Conservation (phyloP, 1,284 basidiomycete genomes). For the Malassezia dermatis region DNA sequence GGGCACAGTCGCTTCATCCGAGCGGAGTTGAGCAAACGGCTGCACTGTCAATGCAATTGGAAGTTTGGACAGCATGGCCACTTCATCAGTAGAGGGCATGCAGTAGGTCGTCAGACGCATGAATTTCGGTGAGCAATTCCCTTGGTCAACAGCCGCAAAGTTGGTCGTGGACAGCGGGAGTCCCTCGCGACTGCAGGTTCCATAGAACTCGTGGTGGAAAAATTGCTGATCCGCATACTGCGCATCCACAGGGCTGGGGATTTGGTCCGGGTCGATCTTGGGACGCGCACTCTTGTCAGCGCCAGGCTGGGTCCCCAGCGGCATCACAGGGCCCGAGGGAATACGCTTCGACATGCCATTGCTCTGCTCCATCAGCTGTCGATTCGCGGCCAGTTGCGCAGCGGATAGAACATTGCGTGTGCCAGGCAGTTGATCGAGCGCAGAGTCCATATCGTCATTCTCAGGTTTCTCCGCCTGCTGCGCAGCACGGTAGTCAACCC, state of each 20-base stretch:
- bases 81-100: slow-evolving; percentile 67
- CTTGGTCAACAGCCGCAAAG: slow-evolving; percentile 80
- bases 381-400: slow-evolving; percentile 37
- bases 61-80: slow-evolving; percentile 66
- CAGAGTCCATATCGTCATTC: slow-evolving; percentile 19
- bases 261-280: slow-evolving; percentile 77
- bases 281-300: slow-evolving; percentile 52
- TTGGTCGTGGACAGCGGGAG: slow-evolving; percentile 74
- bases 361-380: slow-evolving; percentile 22
- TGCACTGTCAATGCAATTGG: slow-evolving; percentile 78
- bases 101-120: slow-evolving; percentile 60
- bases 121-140: slow-evolving; percentile 62
- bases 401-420: slow-evolving; percentile 38
- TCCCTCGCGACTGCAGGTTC: slow-evolving; percentile 61
- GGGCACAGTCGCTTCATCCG: slow-evolving; percentile 58
- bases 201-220: slow-evolving; percentile 68
- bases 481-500: background rate
- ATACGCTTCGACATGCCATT: background rate
- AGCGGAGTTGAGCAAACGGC: slow-evolving; percentile 73
- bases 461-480: background rate
- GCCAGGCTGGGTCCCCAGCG: background rate
- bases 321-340: slow-evolving; percentile 6
- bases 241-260: slow-evolving; percentile 78
- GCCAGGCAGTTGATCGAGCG: slow-evolving; percentile 44
- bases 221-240: slow-evolving; percentile 71